Percentiles rank a stretch among this genome's conserved stretches.
Conservation (phyloP, 2,329 filamentous ascomycete genomes). For the Thielaviopsis musarum region DNA sequence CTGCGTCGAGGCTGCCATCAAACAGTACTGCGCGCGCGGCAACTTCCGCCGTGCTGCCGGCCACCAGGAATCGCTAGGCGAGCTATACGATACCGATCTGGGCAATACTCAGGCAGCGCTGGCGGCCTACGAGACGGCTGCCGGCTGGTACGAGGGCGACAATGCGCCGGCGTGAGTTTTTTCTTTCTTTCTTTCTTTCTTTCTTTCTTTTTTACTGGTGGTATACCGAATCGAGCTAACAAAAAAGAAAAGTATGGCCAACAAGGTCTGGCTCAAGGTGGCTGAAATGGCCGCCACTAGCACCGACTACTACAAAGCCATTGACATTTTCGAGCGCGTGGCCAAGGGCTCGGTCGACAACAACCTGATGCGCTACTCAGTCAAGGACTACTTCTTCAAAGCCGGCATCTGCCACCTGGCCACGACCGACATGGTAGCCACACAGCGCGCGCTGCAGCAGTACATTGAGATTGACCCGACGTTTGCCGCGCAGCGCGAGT, state of each 20-base stretch:
- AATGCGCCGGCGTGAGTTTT: conserved; percentile 59
- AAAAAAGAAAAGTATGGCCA: conserved; percentile 47
- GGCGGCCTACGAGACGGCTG: conserved; percentile 70
- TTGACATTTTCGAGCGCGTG: conserved; percentile 70
- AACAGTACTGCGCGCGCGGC: conserved; percentile 74
- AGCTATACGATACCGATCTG: conserved; percentile 70
- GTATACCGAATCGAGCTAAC: too few relatives aligned
- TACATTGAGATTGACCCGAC: conserved; percentile 66
- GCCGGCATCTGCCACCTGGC: conserved; percentile 80
- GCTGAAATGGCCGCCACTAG: conserved; percentile 74
- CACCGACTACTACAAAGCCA: conserved; percentile 69
- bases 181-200: not conserved
- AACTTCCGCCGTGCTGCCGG: conserved; percentile 84
- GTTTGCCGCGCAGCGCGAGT: conserved; percentile 64
- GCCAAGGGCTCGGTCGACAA: conserved; percentile 64
- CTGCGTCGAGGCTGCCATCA: conserved; percentile 63
- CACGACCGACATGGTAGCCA: conserved; percentile 56
- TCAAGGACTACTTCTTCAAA: conserved; percentile 93
- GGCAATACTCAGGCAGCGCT: conserved; percentile 64
- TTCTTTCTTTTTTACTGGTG: too few relatives aligned
- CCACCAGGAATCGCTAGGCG: conserved; percentile 76
- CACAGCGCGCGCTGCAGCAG: conserved; percentile 61
- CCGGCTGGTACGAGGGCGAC: conserved; percentile 77
- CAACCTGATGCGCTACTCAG: conserved; percentile 82
- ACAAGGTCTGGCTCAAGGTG: conserved; percentile 85